Conservation (phyloP, 1,284 basidiomycete genomes). For the Melanopsichium pennsylvanicum region DNA sequence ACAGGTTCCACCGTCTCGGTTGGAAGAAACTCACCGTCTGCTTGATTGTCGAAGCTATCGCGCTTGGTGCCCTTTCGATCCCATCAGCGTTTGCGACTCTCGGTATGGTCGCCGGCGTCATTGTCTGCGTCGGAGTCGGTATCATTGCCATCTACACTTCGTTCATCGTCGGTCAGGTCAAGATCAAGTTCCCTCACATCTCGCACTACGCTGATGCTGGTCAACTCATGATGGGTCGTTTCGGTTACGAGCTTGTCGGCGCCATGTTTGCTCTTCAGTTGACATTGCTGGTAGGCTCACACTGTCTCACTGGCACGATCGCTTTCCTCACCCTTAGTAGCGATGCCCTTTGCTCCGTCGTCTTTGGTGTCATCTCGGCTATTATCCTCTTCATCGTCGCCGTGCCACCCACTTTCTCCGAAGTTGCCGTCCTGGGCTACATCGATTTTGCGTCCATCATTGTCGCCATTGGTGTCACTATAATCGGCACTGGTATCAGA, state of each 20-base stretch:
- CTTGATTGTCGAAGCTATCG: slow-evolving; percentile 60
- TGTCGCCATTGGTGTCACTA: slow-evolving; percentile 52
- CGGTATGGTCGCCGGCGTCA: slow-evolving; percentile 54
- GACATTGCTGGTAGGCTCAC: slow-evolving; percentile 49
- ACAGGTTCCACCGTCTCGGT: slow-evolving; percentile 54
- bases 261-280: slow-evolving; percentile 54
- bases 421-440: slow-evolving; percentile 57
- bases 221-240: slow-evolving; percentile 47
- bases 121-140: slow-evolving; percentile 48
- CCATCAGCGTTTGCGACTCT: slow-evolving; percentile 54
- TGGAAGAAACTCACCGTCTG: slow-evolving; percentile 57
- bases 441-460: slow-evolving; percentile 60
- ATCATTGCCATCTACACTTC: slow-evolving; percentile 55
- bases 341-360: slow-evolving; percentile 50
- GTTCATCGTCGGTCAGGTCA: slow-evolving; percentile 51
- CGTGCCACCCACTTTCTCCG: slow-evolving; percentile 54
- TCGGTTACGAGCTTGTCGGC: slow-evolving; percentile 48
- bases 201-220: slow-evolving; percentile 53
- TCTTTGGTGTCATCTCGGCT: slow-evolving; percentile 54
- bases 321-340: slow-evolving; percentile 50
- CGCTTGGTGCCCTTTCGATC: slow-evolving; percentile 52
- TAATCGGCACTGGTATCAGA: slow-evolving; percentile 53
- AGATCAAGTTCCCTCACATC: slow-evolving; percentile 49
- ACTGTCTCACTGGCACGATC: slow-evolving; percentile 58
- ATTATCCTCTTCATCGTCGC: slow-evolving; percentile 57